Evolutionary conservation across 2,329 filamentous ascomycete species (phyloP).

Genomic region (Arthrobotrys pseudoclavata): DNA sequence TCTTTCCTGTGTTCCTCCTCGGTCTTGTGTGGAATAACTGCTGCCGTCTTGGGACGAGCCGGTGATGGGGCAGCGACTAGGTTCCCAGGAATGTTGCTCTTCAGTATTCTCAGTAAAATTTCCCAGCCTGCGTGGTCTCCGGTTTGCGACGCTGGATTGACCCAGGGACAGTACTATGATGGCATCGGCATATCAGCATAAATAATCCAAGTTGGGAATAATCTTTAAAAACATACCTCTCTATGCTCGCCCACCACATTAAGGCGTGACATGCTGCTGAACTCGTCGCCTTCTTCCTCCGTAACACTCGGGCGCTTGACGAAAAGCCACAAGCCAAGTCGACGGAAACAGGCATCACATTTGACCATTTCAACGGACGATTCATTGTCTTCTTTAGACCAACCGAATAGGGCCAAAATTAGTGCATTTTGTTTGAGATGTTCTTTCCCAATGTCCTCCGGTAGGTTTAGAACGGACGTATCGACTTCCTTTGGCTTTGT

Average conservation of each 20-base stretch:
- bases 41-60: constrained; percentile 50
- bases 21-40: constrained; percentile 44
- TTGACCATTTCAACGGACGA: constrained; percentile 71
- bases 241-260: constrained; percentile 81
- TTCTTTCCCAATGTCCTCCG: constrained; percentile 59
- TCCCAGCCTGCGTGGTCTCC: constrained; percentile 68
- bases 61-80: constrained; percentile 59
- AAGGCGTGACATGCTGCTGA: constrained; percentile 76
- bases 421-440: constrained; percentile 75
- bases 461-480: constrained; percentile 51
- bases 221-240: constrained; percentile 67
- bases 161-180: constrained; percentile 85
- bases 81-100: constrained; percentile 64
- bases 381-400: constrained; percentile 76
- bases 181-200: constrained; percentile 30
- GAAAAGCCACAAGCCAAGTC: constrained; percentile 95
- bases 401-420: constrained; percentile 79
- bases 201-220: background rate
- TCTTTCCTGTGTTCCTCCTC: constrained; percentile 57
- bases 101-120: constrained; percentile 67
- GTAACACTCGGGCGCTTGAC: constrained; percentile 78
- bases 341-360: constrained; percentile 87
- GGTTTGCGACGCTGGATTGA: constrained; percentile 74
- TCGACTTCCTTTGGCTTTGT: constrained; percentile 61
- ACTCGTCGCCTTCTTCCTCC: constrained; percentile 70